Base-by-base conservation (phyloP, 306 rosid genomes). In the Vigna radiata region DNA sequence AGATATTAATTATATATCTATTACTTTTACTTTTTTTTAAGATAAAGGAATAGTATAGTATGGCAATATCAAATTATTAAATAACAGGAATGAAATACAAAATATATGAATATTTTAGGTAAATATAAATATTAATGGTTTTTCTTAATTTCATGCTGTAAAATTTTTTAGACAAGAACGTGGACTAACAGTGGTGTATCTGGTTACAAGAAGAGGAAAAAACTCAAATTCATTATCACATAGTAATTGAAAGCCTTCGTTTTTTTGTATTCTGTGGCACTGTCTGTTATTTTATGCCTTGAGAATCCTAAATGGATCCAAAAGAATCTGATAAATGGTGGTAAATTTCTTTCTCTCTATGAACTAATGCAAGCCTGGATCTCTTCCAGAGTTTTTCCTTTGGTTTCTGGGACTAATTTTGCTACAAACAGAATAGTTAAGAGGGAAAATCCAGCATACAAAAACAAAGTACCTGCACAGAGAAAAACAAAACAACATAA, bases 351-450 rank as follows among this genome's bases (percentile, higher is more conserved):
- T 23, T 15, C 44, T 81, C 47, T 52, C 70, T 84, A 76, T 74
- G 87, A 79, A 81, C 85, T 82, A 60, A 91, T 87, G 83, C 83
- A 80, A 19, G 85, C 88, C 47, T 94, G 98, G 56, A 94, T 90
- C 76, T 94, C 96, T 84, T 94, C 98, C 14, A 91, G 85, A 66
- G 98, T 94, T 87, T 87, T 91, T 62, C 98, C 98, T 86, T 90
- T 94, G 81, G 98, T 94, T 84, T 94, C 98, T 67, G 97, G 97
- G 47, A 94, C 94, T 68, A 87, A 61, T 80, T 85, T 89, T 17
- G 90, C 87, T 50, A 88, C 97, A 79, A 94, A 91, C 48, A 91
- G 36, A 78, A 93, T 79, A 18, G 96, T 88, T 73, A 88, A 36
- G 76, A 91, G 73, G 61, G 93, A 89, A 68, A 88, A 75, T 73